phyloP scores from a whole-genome alignment of 768 basidiomycete genomes.

The Coprinopsis cinerea region DNA sequence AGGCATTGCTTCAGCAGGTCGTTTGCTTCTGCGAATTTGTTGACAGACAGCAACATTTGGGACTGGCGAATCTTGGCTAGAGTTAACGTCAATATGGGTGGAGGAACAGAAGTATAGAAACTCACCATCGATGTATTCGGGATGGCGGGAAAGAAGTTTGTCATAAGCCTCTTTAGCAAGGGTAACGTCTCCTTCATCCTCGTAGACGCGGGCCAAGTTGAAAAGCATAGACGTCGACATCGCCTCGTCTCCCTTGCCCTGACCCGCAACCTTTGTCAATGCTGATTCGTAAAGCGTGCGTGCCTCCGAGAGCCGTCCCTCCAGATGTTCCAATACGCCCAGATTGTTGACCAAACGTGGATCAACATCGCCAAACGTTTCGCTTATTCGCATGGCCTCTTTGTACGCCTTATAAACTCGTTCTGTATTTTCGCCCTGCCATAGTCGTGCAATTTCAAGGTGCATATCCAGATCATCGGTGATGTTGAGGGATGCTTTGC shows the following conservation, averaged over 20 bases:
- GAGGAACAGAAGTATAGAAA: constrained; percentile 10
- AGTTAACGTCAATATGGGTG: neutral
- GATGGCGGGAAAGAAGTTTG: constrained; percentile 82
- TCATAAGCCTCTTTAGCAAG: constrained; percentile 84
- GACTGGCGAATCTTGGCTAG: constrained; percentile 92
- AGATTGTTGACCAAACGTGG: constrained; percentile 78
- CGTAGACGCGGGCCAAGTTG: constrained; percentile 89
- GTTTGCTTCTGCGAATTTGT: constrained; percentile 77
- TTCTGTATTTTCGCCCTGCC: constrained; percentile 77
- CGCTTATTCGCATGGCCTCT: constrained; percentile 65
- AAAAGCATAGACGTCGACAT: constrained; percentile 82
- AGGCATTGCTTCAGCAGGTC: constrained; percentile 87
- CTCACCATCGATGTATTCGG: constrained; percentile 94
- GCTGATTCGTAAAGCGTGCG: constrained; percentile 67
- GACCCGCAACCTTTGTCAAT: constrained; percentile 47
- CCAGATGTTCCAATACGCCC: constrained; percentile 67
- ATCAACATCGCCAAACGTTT: constrained; percentile 44
- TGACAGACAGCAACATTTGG: constrained; percentile 64
- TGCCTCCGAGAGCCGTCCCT: constrained; percentile 53
- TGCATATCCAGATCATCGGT: constrained; percentile 83
- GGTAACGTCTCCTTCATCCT: constrained; percentile 68
- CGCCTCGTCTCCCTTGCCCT: constrained; percentile 51
- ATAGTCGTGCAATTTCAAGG: constrained; percentile 83
- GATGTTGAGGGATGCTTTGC: constrained; percentile 45
- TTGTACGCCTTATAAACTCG: constrained; percentile 67